Evolutionary conservation across 2,329 filamentous ascomycete genomes (phyloP), one percentile per base, ranked within the genome.

Genomic region (Incumbomyces lentus): DNA sequence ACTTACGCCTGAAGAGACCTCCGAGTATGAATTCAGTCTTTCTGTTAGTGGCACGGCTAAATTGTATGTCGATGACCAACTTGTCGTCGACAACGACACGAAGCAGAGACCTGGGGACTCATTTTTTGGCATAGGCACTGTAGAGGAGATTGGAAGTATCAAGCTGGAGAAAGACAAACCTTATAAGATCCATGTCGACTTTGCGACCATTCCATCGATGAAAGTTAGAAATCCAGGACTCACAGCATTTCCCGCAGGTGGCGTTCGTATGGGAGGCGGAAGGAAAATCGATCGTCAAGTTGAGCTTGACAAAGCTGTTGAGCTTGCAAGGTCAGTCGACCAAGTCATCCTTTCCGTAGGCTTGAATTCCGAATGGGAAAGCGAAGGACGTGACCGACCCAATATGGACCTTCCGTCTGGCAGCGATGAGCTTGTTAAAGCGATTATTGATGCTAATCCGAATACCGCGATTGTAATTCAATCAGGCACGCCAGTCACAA

Each of bases 341-440:
- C 82, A 89, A 59, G 86, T 89, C 40, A 74, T 92, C 51, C 70
- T 92, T 45, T 84, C 85, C 59, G 81, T 81, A 1, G 86, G 86
- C 1, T 73, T 92, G 40, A 89, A 88, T 58, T 76, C 75, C 32
- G 84, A 90, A 59, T 90, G 84, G 83, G 86, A 90, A 62, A 82
- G 81, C 0, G 85, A 89, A 66, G 84, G 84, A 29, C 71, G 76
- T 33, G 76, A 80, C 55, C 72, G 77, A 46, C 64, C 68, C 10
- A 67, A 69, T 58, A 76, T 79, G 75, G 71, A 76, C 49, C 64
- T 79, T 1, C 76, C 76, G 35, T 72, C 65, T 4, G 55, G 55
- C 17, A 51, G 49, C 54, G 74, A 80, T 56, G 70, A 72, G 40
- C 65, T 80, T 42, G 84, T 90, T 55, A 61, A 71, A 11, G 75